Evolutionary conservation across 768 basidiomycete genomes (phyloP).

Genomic region (Hirschioporus abietinus): DNA sequence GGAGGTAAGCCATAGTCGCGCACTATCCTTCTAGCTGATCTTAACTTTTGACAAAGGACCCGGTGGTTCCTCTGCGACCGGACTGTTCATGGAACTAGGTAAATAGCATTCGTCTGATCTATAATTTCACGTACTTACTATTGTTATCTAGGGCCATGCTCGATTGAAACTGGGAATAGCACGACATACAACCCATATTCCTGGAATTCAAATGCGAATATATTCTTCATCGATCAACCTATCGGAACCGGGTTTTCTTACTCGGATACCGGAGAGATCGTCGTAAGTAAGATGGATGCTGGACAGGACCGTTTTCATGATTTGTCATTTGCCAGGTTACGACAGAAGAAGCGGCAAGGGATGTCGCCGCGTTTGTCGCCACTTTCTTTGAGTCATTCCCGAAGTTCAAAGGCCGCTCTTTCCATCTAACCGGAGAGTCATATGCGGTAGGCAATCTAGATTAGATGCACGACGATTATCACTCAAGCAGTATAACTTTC

Average conservation of each 20-base stretch:
- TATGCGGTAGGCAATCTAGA: conserved; percentile 17
- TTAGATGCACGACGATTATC: conserved; percentile 13
- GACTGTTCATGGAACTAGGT: conserved; percentile 21
- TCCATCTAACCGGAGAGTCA: conserved; percentile 29
- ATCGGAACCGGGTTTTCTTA: conserved; percentile 45
- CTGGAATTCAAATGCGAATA: conserved; percentile 37
- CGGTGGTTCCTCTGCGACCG: conserved; percentile 24
- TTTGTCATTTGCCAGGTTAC: conserved; percentile 6
- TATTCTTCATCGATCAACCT: conserved; percentile 29
- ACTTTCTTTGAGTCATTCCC: conserved; percentile 29
- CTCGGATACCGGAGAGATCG: conserved; percentile 24
- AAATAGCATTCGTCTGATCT: background rate
- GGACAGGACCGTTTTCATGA: background rate
- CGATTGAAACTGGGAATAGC: conserved; percentile 15
- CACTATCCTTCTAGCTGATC: background rate
- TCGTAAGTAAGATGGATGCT: background rate
- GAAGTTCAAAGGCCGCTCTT: conserved; percentile 22
- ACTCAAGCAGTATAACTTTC: conserved; percentile 15
- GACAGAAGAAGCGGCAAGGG: conserved; percentile 27
- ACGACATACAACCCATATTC: conserved; percentile 31
- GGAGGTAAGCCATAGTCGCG: conserved; percentile 13
- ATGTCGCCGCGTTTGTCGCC: conserved; percentile 28
- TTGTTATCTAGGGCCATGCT: conserved; percentile 16
- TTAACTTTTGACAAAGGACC: conserved; percentile 14
- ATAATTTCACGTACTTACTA: background rate